Percentiles rank a stretch among this genome's conserved stretches.
These are phyloP conservation scores for Mycena metata DNA, from an alignment of 768 basidiomycete genomes.

Conservation along the genomic window DNA sequence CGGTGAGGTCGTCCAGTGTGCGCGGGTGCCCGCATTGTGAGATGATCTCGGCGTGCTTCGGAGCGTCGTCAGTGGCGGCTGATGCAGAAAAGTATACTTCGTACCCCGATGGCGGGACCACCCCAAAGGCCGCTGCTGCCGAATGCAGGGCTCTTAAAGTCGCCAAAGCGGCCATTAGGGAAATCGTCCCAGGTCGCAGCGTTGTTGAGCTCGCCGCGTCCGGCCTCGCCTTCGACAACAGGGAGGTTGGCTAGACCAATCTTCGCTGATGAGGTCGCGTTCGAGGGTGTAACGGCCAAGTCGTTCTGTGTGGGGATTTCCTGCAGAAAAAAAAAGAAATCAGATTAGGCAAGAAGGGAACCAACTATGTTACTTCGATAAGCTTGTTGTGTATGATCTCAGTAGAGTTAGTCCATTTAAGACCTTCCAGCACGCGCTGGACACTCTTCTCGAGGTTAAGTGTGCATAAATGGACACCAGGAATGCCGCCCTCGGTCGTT, in stretches of 20 bases:
- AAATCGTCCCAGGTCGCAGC: slow-evolving; percentile 94
- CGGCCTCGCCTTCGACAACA: slow-evolving; percentile 66
- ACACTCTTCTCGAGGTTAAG: slow-evolving; percentile 98
- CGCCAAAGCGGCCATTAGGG: slow-evolving; percentile 98
- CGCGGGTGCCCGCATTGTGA: slow-evolving; percentile 84
- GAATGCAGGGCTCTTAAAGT: slow-evolving; percentile 96
- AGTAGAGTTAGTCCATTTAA: slow-evolving; percentile 75
- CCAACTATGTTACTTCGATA: slow-evolving; percentile 65
- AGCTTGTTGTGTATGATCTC: slow-evolving; percentile 69
- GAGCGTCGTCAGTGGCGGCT: slow-evolving; percentile 5
- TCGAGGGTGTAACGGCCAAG: slow-evolving; percentile 72
- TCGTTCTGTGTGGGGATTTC: slow-evolving; percentile 55
- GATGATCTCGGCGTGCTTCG: slow-evolving; percentile 73
- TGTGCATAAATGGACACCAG: slow-evolving; percentile 94
- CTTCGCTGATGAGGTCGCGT: slow-evolving; percentile 74
- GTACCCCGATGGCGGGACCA: slow-evolving; percentile 71
- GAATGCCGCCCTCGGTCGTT: slow-evolving; percentile 66
- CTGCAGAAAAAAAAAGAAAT: slow-evolving; percentile 46
- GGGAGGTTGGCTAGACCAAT: slow-evolving; percentile 65
- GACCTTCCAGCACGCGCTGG: slow-evolving; percentile 81
- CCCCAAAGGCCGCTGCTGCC: slow-evolving; percentile 87
- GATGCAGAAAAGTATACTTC: slow-evolving; percentile 25
- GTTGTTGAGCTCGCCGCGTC: slow-evolving; percentile 81
- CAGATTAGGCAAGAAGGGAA: slow-evolving; percentile 8
- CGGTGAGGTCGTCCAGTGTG: slow-evolving; percentile 75